These are phyloP conservation scores for Termitomyces sp. DNA, from an alignment of 768 basidiomycete species.

Conservation along the genomic window DNA sequence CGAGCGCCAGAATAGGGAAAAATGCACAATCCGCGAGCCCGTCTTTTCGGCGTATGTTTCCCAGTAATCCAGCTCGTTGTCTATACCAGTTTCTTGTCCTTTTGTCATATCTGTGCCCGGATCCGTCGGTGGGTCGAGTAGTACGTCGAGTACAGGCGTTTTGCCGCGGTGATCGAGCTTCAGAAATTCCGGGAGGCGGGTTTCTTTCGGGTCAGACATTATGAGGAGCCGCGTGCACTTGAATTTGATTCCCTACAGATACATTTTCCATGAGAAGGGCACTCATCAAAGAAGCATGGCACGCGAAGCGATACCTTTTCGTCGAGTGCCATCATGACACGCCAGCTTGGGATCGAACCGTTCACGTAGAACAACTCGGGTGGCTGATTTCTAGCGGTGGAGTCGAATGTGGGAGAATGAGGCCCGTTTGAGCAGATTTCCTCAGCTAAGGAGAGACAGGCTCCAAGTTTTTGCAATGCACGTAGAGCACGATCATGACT, in stretches of 20 bases:
- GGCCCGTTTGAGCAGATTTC: conserved; percentile 7
- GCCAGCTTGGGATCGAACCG: conserved; percentile 24
- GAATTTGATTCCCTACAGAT: conserved; percentile 16
- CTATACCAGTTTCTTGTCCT: background rate
- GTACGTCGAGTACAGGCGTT: conserved; percentile 21
- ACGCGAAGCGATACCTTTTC: conserved; percentile 18
- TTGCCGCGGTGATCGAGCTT: conserved; percentile 25
- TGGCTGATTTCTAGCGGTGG: background rate
- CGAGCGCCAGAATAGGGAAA: conserved; percentile 23
- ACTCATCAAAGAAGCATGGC: background rate
- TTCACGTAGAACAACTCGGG: conserved; percentile 24
- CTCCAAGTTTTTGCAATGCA: conserved; percentile 13
- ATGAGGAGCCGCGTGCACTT: conserved; percentile 18
- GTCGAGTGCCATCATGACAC: conserved; percentile 23
- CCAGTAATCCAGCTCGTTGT: conserved; percentile 23
- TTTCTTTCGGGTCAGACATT: conserved; percentile 24
- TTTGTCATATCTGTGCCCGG: background rate
- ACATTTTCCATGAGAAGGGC: background rate
- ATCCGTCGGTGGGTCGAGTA: background rate
- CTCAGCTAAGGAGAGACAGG: background rate
- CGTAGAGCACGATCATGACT: conserved; percentile 21
- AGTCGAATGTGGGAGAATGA: conserved; percentile 7
- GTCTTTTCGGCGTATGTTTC: conserved; percentile 18
- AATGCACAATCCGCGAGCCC: conserved; percentile 23
- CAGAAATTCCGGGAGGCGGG: conserved; percentile 21